Evolutionary conservation across 2,329 filamentous ascomycete species (phyloP), one percentile per base, ranked within the genome.

Genomic region (Epichloe brachyelytri): DNA sequence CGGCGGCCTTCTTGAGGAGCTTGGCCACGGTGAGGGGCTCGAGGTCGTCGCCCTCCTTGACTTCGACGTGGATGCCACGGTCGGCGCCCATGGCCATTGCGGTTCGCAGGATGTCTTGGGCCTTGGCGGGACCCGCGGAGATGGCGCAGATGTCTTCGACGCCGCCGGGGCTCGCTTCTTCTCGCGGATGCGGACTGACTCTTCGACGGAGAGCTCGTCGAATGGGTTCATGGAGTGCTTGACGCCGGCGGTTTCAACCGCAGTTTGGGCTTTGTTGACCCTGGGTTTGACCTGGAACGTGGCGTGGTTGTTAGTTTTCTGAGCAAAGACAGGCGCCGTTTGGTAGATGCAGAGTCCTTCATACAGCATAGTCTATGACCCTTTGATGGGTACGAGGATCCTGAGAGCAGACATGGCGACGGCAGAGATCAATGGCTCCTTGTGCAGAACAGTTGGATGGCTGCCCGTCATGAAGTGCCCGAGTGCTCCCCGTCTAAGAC

Each of bases 191-290:
- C 88, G 88, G 48, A 96, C 87, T 48, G 90, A 88, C 74, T 97
- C 93, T 73, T 98, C 93, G 68, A 98, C 83, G 43, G 89, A 94
- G 63, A 98, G 86, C 70, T 98, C 93, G 76, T 98, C 93, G 72
- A 98, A 98, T 19, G 93, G 93, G 77, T 97, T 98, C 81, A 98
- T 91, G 67, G 85, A 90, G 78, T 97, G 91, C 73, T 97, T 97
- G 64, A 97, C 89, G 59, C 87, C 87, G 57, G 84, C 78, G 51
- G 87, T 95, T 72, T 96, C 91, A 71, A 98, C 85, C 65, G 82
- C 91, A 55, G 91, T 96, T 71, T 80, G 77, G 61, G 80, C 71
- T 68, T 82, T 83, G 74, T 84, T 84, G 67, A 84, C 79, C 59
- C 80, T 79, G 52, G 80, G 80, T 63, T 83, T 83, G 73, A 83